These are phyloP conservation scores for Phytophthora sp. DNA, from an alignment of 352 stramenopile genomes.

Conservation along the genomic window DNA sequence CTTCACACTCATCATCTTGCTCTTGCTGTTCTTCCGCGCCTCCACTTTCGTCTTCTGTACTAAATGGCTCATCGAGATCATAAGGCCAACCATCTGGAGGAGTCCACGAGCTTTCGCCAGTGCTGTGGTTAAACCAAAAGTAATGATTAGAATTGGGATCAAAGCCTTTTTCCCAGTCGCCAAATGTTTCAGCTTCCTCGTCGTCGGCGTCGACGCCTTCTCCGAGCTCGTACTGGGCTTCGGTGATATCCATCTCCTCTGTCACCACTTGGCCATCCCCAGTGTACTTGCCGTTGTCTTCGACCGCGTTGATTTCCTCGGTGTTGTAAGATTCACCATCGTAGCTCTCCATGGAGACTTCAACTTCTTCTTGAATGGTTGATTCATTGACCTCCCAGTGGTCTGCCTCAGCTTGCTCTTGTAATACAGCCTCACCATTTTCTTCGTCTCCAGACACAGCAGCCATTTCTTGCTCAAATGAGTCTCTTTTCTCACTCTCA, in stretches of 20 bases:
- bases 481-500: constrained; percentile 6
- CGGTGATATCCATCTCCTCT: constrained; percentile 13
- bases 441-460: constrained; percentile 26
- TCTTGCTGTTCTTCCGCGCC: constrained; percentile 26
- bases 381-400: constrained; percentile 9
- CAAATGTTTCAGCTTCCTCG: constrained; percentile 78
- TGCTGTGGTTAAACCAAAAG: constrained; percentile 90
- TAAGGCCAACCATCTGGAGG: constrained; percentile 79
- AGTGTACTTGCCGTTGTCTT: constrained; percentile 15
- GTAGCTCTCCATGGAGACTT: constrained; percentile 2
- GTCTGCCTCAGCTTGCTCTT: constrained; percentile 1
- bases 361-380: constrained; percentile 17
- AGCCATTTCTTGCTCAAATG: constrained; percentile 30
- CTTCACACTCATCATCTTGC: constrained; percentile 13
- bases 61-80: constrained; percentile 69
- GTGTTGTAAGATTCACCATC: constrained; percentile 13
- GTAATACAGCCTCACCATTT: constrained; percentile 4
- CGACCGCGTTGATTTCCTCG: constrained; percentile 14
- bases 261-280: constrained; percentile 8
- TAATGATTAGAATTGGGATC: constrained; percentile 84
- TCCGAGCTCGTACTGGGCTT: constrained; percentile 36
- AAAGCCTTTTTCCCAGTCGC: constrained; percentile 88
- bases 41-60: constrained; percentile 38
- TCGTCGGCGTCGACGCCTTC: constrained; percentile 68
- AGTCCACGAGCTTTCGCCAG: constrained; percentile 81